Evolutionary conservation across 2,329 filamentous ascomycete genomes (phyloP).

Genomic region (Zalaria sp.): DNA sequence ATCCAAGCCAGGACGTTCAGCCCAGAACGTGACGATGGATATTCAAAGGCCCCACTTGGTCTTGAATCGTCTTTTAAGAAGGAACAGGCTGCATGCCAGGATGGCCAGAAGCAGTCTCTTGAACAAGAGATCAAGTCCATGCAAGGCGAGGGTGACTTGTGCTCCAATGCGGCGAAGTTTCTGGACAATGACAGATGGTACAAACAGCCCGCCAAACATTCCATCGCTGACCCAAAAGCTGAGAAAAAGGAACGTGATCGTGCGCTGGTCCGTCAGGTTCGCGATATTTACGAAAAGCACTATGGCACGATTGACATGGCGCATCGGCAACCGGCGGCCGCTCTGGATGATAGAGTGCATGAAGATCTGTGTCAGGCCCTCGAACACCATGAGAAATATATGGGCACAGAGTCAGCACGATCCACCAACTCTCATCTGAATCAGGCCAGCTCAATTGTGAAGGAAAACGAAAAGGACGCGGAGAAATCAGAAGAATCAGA

Average conservation of each 20-base stretch:
- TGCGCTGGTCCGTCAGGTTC: slow-evolving; percentile 22
- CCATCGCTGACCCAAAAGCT: slow-evolving; percentile 8
- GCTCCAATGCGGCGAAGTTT: slow-evolving; percentile 20
- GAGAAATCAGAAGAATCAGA: too few relatives aligned
- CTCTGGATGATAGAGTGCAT: neutral
- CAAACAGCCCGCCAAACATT: slow-evolving; percentile 14
- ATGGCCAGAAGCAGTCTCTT: neutral
- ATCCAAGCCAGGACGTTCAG: neutral
- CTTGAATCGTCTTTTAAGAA: slow-evolving; percentile 7
- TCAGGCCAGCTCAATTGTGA: too few relatives aligned
- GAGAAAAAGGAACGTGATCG: slow-evolving; percentile 16
- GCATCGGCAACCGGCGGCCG: slow-evolving; percentile 11
- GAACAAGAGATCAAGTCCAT: slow-evolving; percentile 5
- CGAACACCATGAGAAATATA: neutral
- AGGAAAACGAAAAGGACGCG: too few relatives aligned
- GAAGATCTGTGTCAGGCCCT: neutral
- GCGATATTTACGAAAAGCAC: slow-evolving; percentile 26
- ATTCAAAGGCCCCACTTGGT: slow-evolving; percentile 6
- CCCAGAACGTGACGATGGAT: slow-evolving; percentile 3
- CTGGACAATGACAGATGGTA: slow-evolving; percentile 21
- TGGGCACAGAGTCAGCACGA: too few relatives aligned
- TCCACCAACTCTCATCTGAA: too few relatives aligned
- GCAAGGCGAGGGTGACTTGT: slow-evolving; percentile 24
- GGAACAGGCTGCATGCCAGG: slow-evolving; percentile 1
- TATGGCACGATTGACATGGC: slow-evolving; percentile 24